A percentile compares a stretch with the other conserved stretches of the same genome.
Conservation (phyloP, 2,329 filamentous ascomycete genomes). For the Remersonia thermophila region DNA sequence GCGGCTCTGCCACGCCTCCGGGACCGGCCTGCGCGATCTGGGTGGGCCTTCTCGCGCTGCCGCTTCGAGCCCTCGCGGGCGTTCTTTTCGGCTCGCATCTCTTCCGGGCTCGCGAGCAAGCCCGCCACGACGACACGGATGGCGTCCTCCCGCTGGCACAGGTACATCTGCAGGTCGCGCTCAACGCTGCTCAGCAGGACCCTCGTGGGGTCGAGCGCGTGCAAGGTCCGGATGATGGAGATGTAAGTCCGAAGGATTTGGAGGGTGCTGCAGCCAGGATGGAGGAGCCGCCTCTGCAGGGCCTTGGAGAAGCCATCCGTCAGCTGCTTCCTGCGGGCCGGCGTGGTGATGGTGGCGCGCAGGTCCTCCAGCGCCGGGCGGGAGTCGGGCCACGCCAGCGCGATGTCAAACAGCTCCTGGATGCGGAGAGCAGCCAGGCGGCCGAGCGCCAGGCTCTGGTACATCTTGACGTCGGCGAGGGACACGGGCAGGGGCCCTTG, state of each 20-base stretch:
- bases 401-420: slow-evolving; percentile 65
- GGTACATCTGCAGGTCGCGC: slow-evolving; percentile 59
- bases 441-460: slow-evolving; percentile 57
- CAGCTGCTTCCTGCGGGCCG: slow-evolving; percentile 55
- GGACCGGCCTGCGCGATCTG: neutral
- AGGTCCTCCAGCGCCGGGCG: slow-evolving; percentile 63
- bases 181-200: slow-evolving; percentile 66
- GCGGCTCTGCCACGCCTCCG: neutral
- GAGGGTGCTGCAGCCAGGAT: slow-evolving; percentile 63
- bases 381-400: slow-evolving; percentile 61
- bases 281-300: slow-evolving; percentile 54
- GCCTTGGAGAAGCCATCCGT: slow-evolving; percentile 57
- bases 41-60: too few relatives aligned
- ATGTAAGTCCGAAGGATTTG: slow-evolving; percentile 69
- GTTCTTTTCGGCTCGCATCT: too few relatives aligned
- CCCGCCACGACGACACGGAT: slow-evolving; percentile 66
- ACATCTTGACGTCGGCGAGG: slow-evolving; percentile 49
- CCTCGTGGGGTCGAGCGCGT: slow-evolving; percentile 63
- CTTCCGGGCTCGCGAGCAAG: slow-evolving; percentile 49
- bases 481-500: slow-evolving; percentile 26
- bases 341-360: slow-evolving; percentile 54
- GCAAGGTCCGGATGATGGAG: slow-evolving; percentile 65
- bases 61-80: slow-evolving; percentile 24
- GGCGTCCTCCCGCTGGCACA: slow-evolving; percentile 63
- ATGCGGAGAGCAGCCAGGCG: slow-evolving; percentile 58